Percentiles rank a stretch among this genome's conserved stretches.
phyloP scores from a whole-genome alignment of 2,329 filamentous ascomycete species.

The Aureobasidium sp. region DNA sequence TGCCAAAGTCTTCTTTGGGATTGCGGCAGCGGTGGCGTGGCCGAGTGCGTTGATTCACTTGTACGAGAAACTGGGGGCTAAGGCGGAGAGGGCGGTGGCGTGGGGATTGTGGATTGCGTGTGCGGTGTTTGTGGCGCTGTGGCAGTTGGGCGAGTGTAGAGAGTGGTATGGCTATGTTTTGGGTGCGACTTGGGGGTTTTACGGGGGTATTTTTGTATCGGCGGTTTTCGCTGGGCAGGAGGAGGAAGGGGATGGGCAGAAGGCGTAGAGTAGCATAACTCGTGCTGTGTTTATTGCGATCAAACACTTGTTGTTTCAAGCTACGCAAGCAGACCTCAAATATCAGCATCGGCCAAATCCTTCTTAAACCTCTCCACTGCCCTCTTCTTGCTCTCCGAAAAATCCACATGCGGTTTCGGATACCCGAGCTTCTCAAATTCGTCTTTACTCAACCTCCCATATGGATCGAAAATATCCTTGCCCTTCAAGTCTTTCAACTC shows the following conservation, averaged over 20 bases:
- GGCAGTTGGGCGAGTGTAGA: neutral
- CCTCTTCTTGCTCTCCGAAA: slow-evolving; percentile 33
- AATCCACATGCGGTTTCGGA: slow-evolving; percentile 38
- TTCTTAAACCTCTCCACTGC: slow-evolving; percentile 36
- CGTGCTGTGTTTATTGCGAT: too few relatives aligned
- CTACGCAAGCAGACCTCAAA: too few relatives aligned
- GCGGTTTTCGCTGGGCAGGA: neutral
- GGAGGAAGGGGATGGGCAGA: neutral
- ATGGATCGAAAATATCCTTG: slow-evolving; percentile 42
- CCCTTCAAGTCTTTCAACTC: slow-evolving; percentile 33
- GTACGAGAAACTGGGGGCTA: neutral
- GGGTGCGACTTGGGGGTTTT: neutral
- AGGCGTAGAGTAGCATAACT: too few relatives aligned
- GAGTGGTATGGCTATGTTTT: neutral
- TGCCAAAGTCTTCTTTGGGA: neutral
- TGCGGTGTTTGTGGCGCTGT: neutral
- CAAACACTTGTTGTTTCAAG: too few relatives aligned
- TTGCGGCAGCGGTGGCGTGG: neutral
- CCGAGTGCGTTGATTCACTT: neutral
- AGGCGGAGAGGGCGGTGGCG: neutral
- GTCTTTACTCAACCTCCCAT: slow-evolving; percentile 33
- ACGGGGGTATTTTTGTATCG: neutral
- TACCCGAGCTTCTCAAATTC: slow-evolving; percentile 42
- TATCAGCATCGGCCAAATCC: slow-evolving; percentile 34
- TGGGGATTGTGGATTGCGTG: neutral